Percentiles rank a stretch among this genome's conserved stretches.
Evolutionary conservation across 2,329 filamentous ascomycete genomes (phyloP).

Genomic region (Daldinia sp.): DNA sequence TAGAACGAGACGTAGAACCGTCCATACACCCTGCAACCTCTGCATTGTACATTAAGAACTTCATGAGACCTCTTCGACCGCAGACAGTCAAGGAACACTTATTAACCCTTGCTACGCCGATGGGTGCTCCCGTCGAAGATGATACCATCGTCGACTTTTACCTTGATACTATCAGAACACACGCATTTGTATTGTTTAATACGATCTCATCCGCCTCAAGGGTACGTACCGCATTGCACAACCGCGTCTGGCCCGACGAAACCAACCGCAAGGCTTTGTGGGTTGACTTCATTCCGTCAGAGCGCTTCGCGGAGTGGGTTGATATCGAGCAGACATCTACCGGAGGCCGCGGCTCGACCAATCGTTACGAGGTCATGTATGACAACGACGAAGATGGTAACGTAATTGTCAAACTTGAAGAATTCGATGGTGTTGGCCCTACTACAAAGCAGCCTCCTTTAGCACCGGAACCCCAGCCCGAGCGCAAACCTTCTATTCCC

Average conservation of each 20-base stretch:
- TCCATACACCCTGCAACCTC: constrained; percentile 76
- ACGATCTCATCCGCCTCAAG: constrained; percentile 75
- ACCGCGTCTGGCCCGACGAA: constrained; percentile 86
- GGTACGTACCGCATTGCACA: constrained; percentile 79
- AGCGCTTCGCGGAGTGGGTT: constrained; percentile 78
- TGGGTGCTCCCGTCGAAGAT: constrained; percentile 58
- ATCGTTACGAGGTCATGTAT: constrained; percentile 79
- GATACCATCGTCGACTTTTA: constrained; percentile 73
- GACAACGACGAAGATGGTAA: constrained; percentile 62
- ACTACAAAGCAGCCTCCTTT: constrained; percentile 28
- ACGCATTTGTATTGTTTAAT: constrained; percentile 81
- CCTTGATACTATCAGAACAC: constrained; percentile 85
- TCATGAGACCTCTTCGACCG: constrained; percentile 85
- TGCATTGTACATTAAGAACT: constrained; percentile 86
- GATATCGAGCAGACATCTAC: constrained; percentile 65
- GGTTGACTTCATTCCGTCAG: constrained; percentile 87
- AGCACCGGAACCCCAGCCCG: constrained; percentile 34
- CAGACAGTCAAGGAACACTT: constrained; percentile 74
- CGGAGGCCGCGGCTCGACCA: constrained; percentile 51
- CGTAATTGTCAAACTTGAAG: constrained; percentile 65
- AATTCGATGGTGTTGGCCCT: constrained; percentile 48
- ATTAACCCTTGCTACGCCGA: constrained; percentile 69
- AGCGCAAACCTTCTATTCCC: constrained; percentile 42
- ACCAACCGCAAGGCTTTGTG: constrained; percentile 82
- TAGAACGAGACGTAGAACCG: constrained; percentile 55